phyloP scores from a whole-genome alignment of 139 green algal species.

The Edaphochlamys debaryana region DNA sequence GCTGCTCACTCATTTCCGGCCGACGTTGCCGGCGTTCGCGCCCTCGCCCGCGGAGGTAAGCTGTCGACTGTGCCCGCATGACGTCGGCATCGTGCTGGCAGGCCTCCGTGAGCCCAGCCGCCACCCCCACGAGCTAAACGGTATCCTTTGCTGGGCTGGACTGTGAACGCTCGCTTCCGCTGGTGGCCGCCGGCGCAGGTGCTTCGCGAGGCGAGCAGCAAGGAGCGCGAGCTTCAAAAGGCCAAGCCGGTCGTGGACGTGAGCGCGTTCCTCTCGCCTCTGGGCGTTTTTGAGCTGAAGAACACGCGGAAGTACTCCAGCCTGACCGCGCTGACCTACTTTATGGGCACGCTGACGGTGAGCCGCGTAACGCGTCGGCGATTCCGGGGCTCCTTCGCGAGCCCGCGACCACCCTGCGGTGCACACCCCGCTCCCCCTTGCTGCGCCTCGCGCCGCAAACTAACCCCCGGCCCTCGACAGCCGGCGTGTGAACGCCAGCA shows the following conservation, averaged over 20 bases:
- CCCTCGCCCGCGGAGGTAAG: background rate
- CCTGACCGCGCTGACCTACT: slow-evolving; percentile 44
- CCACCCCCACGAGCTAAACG: too few species aligned
- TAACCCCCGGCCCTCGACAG: too few species aligned
- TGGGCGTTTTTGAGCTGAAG: slow-evolving; percentile 67
- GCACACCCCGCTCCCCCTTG: too few species aligned
- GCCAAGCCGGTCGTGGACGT: slow-evolving; percentile 59
- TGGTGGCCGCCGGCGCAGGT: too few species aligned
- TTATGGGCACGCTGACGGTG: slow-evolving; percentile 47
- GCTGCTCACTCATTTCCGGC: slow-evolving; percentile 24
- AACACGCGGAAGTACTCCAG: slow-evolving; percentile 69
- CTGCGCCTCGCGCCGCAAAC: too few species aligned
- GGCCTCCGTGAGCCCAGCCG: too few species aligned
- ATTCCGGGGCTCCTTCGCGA: background rate
- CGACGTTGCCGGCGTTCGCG: background rate
- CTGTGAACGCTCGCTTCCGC: too few species aligned
- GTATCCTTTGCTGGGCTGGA: too few species aligned
- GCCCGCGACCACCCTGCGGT: too few species aligned
- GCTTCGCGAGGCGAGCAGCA: slow-evolving; percentile 30
- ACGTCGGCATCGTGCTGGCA: too few species aligned
- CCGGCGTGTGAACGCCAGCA: too few species aligned
- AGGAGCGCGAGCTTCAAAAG: slow-evolving; percentile 32
- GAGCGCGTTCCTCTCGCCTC: slow-evolving; percentile 56
- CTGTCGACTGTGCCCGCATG: too few species aligned
- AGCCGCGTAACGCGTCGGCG: background rate